Evolutionary conservation across 75 land plant genomes (phyloP).

Genomic region (Azolla pinnata): DNA sequence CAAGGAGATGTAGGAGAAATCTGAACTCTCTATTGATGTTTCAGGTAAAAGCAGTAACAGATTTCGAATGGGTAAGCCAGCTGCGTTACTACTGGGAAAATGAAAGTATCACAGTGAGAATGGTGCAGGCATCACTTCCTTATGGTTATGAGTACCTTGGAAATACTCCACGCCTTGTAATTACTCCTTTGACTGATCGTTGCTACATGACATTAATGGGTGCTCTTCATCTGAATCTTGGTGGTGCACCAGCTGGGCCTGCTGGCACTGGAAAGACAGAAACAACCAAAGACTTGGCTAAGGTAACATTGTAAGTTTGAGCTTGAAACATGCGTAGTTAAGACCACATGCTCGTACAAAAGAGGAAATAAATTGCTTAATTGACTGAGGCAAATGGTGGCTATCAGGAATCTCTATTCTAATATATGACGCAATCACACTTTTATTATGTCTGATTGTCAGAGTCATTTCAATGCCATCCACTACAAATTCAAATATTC

Average conservation of each 20-base stretch:
- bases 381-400: no score
- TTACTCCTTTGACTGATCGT: constrained; percentile 34
- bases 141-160: constrained; percentile 39
- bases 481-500: no score
- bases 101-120: constrained; percentile 27
- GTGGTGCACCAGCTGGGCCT: constrained; percentile 36
- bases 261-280: constrained; percentile 37
- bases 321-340: no score
- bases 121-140: constrained; percentile 32
- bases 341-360: no score
- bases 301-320: constrained; percentile 11
- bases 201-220: constrained; percentile 36
- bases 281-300: constrained; percentile 30
- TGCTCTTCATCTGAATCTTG: constrained; percentile 30
- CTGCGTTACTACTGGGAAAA: constrained; percentile 37
- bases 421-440: no score
- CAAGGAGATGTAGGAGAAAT: not conserved
- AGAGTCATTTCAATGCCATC: no score
- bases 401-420: no score
- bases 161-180: constrained; percentile 31
- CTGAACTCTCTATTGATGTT: no score
- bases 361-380: no score
- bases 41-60: constrained; percentile 30
- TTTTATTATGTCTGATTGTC: no score
- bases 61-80: constrained; percentile 40